These are phyloP conservation scores for Abrus precatorius DNA, from an alignment of 306 rosid genomes.

Conservation along the genomic window DNA sequence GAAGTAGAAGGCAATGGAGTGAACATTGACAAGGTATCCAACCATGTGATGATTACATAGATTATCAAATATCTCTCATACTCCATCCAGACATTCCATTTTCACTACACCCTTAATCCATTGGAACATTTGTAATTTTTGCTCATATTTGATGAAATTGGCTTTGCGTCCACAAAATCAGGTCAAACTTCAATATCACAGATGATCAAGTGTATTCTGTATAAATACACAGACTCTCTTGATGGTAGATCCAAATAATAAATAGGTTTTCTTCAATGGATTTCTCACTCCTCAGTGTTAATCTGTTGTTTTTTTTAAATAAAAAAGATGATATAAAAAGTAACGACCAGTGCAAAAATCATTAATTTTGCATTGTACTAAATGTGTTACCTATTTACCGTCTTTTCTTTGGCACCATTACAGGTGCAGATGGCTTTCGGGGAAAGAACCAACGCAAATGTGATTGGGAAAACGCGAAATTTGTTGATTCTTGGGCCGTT, in stretches of 20 bases:
- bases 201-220: neutral
- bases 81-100: neutral
- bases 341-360: neutral
- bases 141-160: neutral
- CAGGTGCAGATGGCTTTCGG: constrained; percentile 18
- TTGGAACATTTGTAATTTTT: neutral
- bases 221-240: neutral
- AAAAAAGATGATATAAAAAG: neutral
- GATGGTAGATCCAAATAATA: neutral
- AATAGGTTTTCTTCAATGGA: neutral
- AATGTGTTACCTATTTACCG: neutral
- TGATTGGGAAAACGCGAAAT: neutral
- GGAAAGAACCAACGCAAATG: neutral
- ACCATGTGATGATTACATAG: neutral
- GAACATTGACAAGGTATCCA: neutral
- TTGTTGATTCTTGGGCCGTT: neutral
- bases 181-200: neutral
- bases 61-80: neutral
- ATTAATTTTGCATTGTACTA: constrained; percentile 9
- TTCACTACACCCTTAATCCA: neutral
- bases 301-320: neutral
- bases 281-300: neutral
- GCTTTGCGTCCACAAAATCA: neutral
- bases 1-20: neutral
- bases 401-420: constrained; percentile 2